Base-by-base conservation (phyloP, 2,329 filamentous ascomycete species). In the Aspergillus neoniger region DNA sequence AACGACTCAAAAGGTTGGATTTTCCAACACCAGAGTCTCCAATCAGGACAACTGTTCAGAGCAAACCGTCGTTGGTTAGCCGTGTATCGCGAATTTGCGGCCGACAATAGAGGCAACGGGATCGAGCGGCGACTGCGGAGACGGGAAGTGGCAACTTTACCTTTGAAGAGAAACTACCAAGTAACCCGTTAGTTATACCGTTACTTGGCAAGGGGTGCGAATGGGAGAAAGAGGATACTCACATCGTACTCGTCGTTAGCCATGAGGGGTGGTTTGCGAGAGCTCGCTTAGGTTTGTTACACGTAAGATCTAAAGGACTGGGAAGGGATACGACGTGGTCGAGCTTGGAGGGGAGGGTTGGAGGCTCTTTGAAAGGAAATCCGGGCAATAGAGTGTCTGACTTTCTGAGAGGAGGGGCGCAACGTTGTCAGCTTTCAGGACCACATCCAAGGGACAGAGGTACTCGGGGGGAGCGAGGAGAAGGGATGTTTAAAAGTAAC, bases 181-280 rank as follows among this genome's bases (percentile, higher is more conserved):
- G 60, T 54, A 65, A 38, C 19, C 73, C 72, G 55, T 59, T 49
- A 69, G 50, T 28, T 47, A 51, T 65, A 54, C 32, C 41, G 38
- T 30, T 36, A 5, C 44, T 44, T 6, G 12, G 36, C 15, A 41
- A 44, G 17, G n/a, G 28, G 21, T 52, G 7, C 50, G 12, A 60
- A 28, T 49, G 59, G 14, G 17, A 6, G 10, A 50, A 15, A 38
- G 32, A 8, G 48, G 39, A 15, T 54, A 82, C 92, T 85, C 84
- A 98, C 94, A 89, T 99, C 95, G 84, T 99, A 99, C 85, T 99
- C 95, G 87, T 99, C 95, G 89, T 98, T 99, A 77, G 94, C 95
- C 95, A 98, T 99, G 81, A 63, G 71, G 56, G 68, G 67, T 58
- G 59, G 64, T 61, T 36, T 64, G 58, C 52, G 63, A 62, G 66